Conservation (phyloP, 225 moss, liverwort and hornwort genomes). For the Ulota crispa region DNA sequence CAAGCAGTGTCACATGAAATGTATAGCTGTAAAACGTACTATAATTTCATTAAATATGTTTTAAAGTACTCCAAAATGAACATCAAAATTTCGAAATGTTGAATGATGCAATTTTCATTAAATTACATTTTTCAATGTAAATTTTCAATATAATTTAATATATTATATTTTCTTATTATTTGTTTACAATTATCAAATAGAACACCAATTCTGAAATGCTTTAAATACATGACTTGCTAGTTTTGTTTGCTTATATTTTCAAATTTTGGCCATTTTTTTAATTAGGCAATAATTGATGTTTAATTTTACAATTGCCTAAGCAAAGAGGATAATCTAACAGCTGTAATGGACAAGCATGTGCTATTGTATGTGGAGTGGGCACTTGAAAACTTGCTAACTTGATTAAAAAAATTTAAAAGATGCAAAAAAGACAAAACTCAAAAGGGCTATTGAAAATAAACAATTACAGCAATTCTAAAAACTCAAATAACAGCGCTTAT, state of each 20-base stretch:
- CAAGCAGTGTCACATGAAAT: background rate
- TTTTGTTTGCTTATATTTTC: background rate
- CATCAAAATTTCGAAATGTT: too few species aligned
- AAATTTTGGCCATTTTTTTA: background rate
- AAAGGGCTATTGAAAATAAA: conserved; percentile 43
- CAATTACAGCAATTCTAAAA: conserved; percentile 66
- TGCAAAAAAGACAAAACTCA: conserved; percentile 24
- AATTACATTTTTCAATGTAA: too few species aligned
- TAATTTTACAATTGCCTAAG: background rate
- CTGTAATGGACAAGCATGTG: conserved; percentile 67
- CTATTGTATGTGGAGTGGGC: conserved; percentile 91
- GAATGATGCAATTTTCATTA: too few species aligned
- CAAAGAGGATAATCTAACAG: conserved; percentile 8
- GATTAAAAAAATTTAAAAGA: conserved; percentile 40
- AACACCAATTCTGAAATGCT: too few species aligned
- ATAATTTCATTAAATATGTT: background rate
- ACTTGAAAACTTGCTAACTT: conserved; percentile 65
- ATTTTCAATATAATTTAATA: too few species aligned
- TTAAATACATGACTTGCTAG: background rate
- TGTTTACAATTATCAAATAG: too few species aligned
- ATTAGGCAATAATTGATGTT: background rate
- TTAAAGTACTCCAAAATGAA: background rate
- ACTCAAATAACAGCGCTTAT: conserved; percentile 58
- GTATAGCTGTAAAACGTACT: background rate
- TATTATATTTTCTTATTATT: too few species aligned